These are phyloP conservation scores for Cylindrotheca closterium DNA, from an alignment of 108 stramenopile genomes.

Conservation along the genomic window DNA sequence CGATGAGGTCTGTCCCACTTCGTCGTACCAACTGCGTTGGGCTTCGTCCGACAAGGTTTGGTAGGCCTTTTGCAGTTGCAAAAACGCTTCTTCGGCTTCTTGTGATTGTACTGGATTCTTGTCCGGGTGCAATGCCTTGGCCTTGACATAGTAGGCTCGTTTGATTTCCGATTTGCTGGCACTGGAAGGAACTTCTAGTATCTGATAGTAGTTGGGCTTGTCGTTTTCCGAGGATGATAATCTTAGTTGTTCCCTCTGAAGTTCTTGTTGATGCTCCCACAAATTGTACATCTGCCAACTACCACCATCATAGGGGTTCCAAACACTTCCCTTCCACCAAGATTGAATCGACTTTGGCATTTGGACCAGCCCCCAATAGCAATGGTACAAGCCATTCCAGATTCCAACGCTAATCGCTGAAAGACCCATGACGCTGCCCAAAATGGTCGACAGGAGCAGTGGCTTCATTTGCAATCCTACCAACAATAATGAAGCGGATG, in stretches of 20 bases:
- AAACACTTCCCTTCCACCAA: neutral
- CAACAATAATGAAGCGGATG: neutral
- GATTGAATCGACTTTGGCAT: neutral
- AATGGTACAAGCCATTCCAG: neutral
- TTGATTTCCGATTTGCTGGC: constrained; percentile 40
- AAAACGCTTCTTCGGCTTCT: constrained; percentile 26
- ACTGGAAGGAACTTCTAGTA: constrained; percentile 34
- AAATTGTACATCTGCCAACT: neutral
- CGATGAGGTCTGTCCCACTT: constrained; percentile 23
- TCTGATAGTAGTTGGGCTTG: constrained; percentile 25
- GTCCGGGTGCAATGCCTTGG: constrained; percentile 38
- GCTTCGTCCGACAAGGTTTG: constrained; percentile 37
- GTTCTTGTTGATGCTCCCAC: neutral
- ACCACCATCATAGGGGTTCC: neutral
- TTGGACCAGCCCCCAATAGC: neutral
- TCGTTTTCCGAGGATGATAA: neutral
- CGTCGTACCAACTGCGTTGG: constrained; percentile 35
- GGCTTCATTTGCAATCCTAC: neutral
- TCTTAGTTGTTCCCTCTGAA: neutral
- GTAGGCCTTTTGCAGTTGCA: constrained; percentile 33
- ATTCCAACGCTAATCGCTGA: neutral
- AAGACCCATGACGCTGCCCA: neutral
- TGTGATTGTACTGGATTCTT: constrained; percentile 24
- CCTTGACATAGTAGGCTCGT: constrained; percentile 41
- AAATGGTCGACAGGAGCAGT: neutral